Evolutionary conservation across 2,329 filamentous ascomycete genomes (phyloP), one percentile per base, ranked within the genome.

Genomic region (Cordyceps sp.): DNA sequence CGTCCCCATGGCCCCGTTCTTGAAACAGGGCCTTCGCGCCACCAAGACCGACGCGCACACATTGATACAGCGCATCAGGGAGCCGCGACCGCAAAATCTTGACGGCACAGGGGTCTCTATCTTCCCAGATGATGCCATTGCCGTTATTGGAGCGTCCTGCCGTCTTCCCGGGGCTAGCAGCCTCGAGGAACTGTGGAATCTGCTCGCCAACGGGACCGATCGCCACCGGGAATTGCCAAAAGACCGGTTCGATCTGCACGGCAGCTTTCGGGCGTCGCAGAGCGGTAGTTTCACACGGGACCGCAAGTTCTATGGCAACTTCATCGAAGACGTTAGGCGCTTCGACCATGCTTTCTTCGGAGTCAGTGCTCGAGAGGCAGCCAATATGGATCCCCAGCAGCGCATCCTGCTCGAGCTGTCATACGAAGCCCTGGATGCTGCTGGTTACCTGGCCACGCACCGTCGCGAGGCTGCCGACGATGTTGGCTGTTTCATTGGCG

Each of bases 331-430:
- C 6, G 9, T 36, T 2, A 28, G 35, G 5, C 22, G 19, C 4
- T 43, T 46, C 8, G 50, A 55, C 38, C 27, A 37, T 8, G 14
- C 31, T 1, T 53, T 53, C 33, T 55, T 54, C 37, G 36, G 36
- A 17, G 42, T 50, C 27, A 42, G 27, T 7, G 34, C 43, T 1
- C 34, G 34, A 1, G 52, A 54, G 31, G 49, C 45, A 1, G 38
- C 40, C 3, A 38, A 44, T 3, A 47, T 54, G 34, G 52, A 55
- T 32, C 52, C 52, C 3, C 49, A 53, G 34, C 52, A 53, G 17
- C 45, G 52, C 0, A 23, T 48, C 2, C 33, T 49, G 6, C 40
- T 55, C 1, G 53, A 58, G 29, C 45, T 45, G 0, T 45, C 53
- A 3, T 57, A 54, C 26, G 55, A 60, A 29, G 44, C 44, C 2